phyloP scores from a whole-genome alignment of 495 filamentous ascomycete species.

The Cercophora sp. region DNA sequence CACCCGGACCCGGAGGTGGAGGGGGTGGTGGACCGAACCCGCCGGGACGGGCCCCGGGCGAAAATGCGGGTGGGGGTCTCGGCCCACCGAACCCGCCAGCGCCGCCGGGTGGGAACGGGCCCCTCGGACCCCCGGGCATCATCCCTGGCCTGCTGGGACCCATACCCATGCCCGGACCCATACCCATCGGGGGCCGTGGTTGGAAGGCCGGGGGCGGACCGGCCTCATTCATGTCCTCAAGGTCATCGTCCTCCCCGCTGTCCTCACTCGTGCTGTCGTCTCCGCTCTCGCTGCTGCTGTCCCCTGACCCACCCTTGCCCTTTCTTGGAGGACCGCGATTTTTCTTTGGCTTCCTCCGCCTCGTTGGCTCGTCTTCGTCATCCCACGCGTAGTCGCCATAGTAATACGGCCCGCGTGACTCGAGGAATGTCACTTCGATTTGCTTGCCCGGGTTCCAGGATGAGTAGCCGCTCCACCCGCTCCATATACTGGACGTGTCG shows the following conservation, averaged over 20 bases:
- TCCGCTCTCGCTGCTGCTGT: background rate
- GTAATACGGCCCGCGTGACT: background rate
- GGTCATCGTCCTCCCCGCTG: background rate
- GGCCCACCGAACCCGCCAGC: background rate
- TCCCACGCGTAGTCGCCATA: background rate
- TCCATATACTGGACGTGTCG: conserved; percentile 22
- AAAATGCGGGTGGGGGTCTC: background rate
- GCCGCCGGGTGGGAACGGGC: too few species aligned
- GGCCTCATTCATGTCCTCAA: background rate
- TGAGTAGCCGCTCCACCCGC: conserved; percentile 1
- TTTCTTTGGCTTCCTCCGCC: background rate
- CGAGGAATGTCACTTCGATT: background rate
- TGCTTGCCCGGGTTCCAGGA: background rate
- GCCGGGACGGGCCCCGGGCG: background rate
- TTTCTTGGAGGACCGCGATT: background rate
- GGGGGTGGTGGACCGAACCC: background rate
- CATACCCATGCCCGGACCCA: background rate
- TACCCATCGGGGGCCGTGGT: background rate
- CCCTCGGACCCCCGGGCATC: background rate
- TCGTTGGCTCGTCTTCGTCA: background rate
- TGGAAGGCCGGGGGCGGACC: background rate
- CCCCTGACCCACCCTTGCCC: background rate
- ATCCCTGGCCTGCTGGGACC: background rate
- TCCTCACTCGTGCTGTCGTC: background rate
- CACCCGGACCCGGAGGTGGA: too few species aligned